phyloP scores from a whole-genome alignment of 2,329 filamentous ascomycete species.

The Trichophyton verrucosum region DNA sequence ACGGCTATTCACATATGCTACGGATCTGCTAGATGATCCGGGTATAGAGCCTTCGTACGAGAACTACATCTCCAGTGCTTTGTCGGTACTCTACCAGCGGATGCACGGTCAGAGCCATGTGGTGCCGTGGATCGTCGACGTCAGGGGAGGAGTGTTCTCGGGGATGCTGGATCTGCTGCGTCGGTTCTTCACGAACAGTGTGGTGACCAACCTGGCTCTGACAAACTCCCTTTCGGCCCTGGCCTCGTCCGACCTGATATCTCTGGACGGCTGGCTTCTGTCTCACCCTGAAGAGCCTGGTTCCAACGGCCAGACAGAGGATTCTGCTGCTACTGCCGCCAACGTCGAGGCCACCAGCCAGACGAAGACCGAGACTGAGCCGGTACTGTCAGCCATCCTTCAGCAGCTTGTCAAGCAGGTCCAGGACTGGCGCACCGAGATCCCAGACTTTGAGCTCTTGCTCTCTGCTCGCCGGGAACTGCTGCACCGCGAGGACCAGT shows the following conservation, averaged over 20 bases:
- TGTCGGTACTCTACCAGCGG: conserved; percentile 37
- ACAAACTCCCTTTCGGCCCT: conserved; percentile 75
- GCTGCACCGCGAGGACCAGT: conserved; percentile 24
- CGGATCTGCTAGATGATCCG: conserved; percentile 26
- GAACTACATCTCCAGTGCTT: conserved; percentile 37
- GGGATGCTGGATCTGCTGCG: conserved; percentile 50
- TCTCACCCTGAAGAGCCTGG: conserved; percentile 48
- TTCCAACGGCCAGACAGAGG: neutral
- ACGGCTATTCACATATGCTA: conserved; percentile 27
- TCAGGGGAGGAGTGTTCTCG: conserved; percentile 48
- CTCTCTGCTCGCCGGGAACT: conserved; percentile 45
- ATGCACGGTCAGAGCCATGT: conserved; percentile 16
- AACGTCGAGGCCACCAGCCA: conserved; percentile 12
- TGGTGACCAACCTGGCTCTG: conserved; percentile 79
- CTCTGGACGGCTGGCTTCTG: conserved; percentile 80
- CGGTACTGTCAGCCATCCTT: conserved; percentile 44
- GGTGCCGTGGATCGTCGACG: conserved; percentile 47
- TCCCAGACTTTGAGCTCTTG: conserved; percentile 62
- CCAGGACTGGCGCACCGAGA: conserved; percentile 46
- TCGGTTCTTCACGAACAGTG: conserved; percentile 76
- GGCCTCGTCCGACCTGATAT: conserved; percentile 71
- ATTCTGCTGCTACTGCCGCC: neutral
- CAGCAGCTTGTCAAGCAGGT: conserved; percentile 52
- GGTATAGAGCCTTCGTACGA: conserved; percentile 32
- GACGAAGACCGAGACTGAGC: conserved; percentile 14